Base-by-base conservation (phyloP, 2,329 filamentous ascomycete genomes). In the Monosporascus sp. region DNA sequence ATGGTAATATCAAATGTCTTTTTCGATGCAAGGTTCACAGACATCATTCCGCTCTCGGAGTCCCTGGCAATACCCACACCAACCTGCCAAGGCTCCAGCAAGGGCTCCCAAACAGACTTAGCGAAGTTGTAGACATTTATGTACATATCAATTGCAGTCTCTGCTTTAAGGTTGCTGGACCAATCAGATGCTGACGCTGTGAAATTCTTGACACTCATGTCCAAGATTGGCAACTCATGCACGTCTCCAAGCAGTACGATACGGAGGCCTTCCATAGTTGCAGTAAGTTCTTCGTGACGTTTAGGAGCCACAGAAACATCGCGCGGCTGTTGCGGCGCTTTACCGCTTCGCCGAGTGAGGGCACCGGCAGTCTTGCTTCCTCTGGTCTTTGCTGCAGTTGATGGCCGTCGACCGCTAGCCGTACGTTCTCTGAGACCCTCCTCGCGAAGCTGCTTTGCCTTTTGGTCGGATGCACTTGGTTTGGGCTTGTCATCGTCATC, bases 101-200 rank as follows among this genome's bases (percentile, higher is more conserved):
- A 74, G 3, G 94, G 94, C 69, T 99, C 94, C 94, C 94, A 99
- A 3, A 91, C 90, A 0, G 94, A 99, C 69, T 99, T 99, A 15
- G 94, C 94, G 72, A 99, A 99, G 71, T 99, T 99, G 77, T 96
- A 99, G 25, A 99, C 87, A 64, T 97, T 99, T 62, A 95, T 83
- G 70, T 96, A 96, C 58, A 93, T 90, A 57, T 97, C 90, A 47
- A 99, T 85, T n/a, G 84, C 88, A 0, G 90, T 89, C 65, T 97
- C 90, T 0, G 90, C 93, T 63, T 86, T 91, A 69, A 99, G 79
- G 22, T 86, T 87, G 5, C 85, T 86, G 1, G 93, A 93, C 94
- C 94, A 99, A 66, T 99, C 90, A 59, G 88, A 84, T 4, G 95
- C 89, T 46, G 88, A 84, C 3, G 93, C 81, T 5, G 84, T 88